Conservation (phyloP, 768 basidiomycete genomes). For the Gelatoporia subvermispora region DNA sequence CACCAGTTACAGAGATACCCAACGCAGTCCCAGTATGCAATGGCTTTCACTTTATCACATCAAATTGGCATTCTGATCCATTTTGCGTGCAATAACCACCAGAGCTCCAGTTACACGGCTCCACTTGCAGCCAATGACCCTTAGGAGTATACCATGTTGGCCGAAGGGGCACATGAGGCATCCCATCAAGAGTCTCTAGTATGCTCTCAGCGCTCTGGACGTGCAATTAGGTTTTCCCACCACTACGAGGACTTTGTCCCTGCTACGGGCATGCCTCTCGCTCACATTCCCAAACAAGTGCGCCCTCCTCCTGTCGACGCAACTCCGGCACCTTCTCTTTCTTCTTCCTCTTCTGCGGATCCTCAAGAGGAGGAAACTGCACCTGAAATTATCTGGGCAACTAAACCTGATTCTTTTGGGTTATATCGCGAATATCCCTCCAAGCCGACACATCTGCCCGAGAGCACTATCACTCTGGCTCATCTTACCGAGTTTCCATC, state of each 20-base stretch:
- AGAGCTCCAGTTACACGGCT: not conserved
- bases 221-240: not conserved
- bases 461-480: not conserved
- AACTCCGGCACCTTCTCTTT: not conserved
- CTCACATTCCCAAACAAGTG: not conserved
- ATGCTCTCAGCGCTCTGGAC: too few relatives aligned
- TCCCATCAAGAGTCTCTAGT: too few relatives aligned
- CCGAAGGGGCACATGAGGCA: too few relatives aligned
- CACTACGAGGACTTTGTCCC: not conserved
- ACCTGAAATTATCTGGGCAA: not conserved
- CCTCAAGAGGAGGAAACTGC: not conserved
- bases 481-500: not conserved
- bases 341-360: not conserved
- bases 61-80: not conserved
- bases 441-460: not conserved
- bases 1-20: not conserved
- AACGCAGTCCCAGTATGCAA: not conserved
- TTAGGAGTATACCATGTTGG: too few relatives aligned
- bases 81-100: not conserved
- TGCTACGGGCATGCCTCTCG: too few relatives aligned
- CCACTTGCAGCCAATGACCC: not conserved
- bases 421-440: not conserved
- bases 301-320: not conserved
- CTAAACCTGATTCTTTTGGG: not conserved
- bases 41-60: not conserved